Evolutionary conservation across 1,284 basidiomycete genomes (phyloP).

Genomic region (Puccinia triticina): DNA sequence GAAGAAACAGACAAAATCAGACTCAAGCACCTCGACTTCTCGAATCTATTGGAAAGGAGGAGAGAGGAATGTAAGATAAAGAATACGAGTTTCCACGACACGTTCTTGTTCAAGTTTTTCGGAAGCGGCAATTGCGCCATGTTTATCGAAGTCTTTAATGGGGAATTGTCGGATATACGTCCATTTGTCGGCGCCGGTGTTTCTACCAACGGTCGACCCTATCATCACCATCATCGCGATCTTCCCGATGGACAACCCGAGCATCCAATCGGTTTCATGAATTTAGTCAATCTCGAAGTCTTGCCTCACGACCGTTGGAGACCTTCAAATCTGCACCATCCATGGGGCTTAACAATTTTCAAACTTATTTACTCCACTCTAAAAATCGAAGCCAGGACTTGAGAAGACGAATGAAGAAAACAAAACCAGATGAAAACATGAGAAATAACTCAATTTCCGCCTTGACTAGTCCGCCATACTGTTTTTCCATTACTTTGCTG

Average conservation of each 20-base stretch:
- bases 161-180: constrained; percentile 19
- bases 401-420: neutral
- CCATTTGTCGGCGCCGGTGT: constrained; percentile 25
- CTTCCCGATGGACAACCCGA: neutral
- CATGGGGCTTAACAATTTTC: constrained; percentile 31
- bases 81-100: constrained; percentile 28
- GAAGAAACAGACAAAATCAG: neutral
- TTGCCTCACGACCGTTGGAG: constrained; percentile 18
- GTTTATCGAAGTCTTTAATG: constrained; percentile 31
- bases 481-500: neutral
- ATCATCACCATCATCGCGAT: neutral
- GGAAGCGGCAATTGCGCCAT: constrained; percentile 42
- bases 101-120: constrained; percentile 28
- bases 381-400: constrained; percentile 32
- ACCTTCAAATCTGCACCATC: constrained; percentile 27
- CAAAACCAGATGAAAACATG: neutral
- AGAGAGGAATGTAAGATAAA: constrained; percentile 15
- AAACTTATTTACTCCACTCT: constrained; percentile 32
- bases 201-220: neutral
- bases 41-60: constrained; percentile 9
- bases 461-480: too few species aligned
- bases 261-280: neutral
- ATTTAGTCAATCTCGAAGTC: constrained; percentile 29
- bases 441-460: neutral
- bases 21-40: constrained; percentile 28